Evolutionary conservation across 2,329 filamentous ascomycete genomes (phyloP), one percentile per base, ranked within the genome.

Genomic region (Ilyonectria sp.): DNA sequence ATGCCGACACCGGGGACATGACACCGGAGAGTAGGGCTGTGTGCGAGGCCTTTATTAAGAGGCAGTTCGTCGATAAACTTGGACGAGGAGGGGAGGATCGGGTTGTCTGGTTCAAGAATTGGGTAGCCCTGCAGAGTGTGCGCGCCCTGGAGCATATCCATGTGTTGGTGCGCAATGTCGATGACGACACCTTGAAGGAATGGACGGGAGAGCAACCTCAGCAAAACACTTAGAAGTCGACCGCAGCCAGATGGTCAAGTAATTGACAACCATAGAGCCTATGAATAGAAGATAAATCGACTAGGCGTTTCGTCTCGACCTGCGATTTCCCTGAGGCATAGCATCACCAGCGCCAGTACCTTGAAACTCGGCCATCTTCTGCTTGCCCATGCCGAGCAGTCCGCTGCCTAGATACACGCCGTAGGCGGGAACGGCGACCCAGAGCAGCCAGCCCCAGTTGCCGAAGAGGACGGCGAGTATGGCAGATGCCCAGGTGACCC

Each of bases 61-160:
- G 83, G 69, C 91, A 87, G 17, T 98, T 98, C 77, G 83, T 87
- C 37, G 83, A 87, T n/a, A 82, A 80, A 33, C 81, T 93, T 13
- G 86, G 85, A 0, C 78, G 80, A 0, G 82, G 80, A 4, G 86
- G 85, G n/a, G 80, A 82, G 63, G 81, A 85, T 6, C 83, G 82
- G 55, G 89, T 92, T 50, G 79, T 94, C 68, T 98, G 94, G 94
- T 98, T 98, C 83, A 97, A 95, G 86, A 98, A 98, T 75, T 97
- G 94, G 94, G 91, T 90, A 67, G 90, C 91, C 29, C 82, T 98
- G 78, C 97, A 98, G 84, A 97, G 93, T 74, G 92, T 98, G 47
- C 90, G 95, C 74, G 89, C 93, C 3, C 85, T 98, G 53, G 95
- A 97, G 83, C 95, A 98, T 79, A 91, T 98, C 76, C 95, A 98